These are phyloP conservation scores for Pulveroboletus sp. DNA, from an alignment of 768 basidiomycete species.

Conservation along the genomic window DNA sequence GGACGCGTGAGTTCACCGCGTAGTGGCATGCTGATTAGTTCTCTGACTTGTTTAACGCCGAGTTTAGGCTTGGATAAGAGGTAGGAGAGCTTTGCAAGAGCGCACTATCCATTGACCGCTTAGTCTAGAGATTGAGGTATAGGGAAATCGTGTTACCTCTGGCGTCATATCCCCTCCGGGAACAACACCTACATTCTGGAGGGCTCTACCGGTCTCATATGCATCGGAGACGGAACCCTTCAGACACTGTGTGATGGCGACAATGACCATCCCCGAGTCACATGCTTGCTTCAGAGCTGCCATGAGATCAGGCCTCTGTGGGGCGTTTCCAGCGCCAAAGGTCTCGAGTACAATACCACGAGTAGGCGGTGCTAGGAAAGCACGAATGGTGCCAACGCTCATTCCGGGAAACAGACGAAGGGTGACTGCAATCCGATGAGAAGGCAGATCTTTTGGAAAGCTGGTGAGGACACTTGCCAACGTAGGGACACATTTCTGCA, in stretches of 20 bases:
- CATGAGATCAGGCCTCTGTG: constrained; percentile 74
- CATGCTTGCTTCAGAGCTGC: constrained; percentile 78
- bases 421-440: constrained; percentile 50
- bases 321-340: constrained; percentile 92
- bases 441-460: constrained; percentile 5
- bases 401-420: constrained; percentile 89
- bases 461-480: constrained; percentile 49
- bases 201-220: constrained; percentile 74
- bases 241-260: constrained; percentile 88
- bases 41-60: constrained; percentile 61
- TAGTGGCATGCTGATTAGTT: constrained; percentile 72
- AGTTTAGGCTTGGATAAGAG: constrained; percentile 86
- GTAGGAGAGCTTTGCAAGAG: constrained; percentile 86
- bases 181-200: constrained; percentile 73
- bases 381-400: constrained; percentile 65
- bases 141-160: constrained; percentile 52
- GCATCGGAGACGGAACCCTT: constrained; percentile 84
- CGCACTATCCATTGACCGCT: constrained; percentile 54
- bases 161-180: constrained; percentile 93
- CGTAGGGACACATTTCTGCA: constrained; percentile 75
- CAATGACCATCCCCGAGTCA: constrained; percentile 79
- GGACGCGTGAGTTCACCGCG: constrained; percentile 83
- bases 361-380: constrained; percentile 72
- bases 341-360: constrained; percentile 86
- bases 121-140: background rate